phyloP scores from a whole-genome alignment of 1,284 basidiomycete genomes.

The Athelia sp. region DNA sequence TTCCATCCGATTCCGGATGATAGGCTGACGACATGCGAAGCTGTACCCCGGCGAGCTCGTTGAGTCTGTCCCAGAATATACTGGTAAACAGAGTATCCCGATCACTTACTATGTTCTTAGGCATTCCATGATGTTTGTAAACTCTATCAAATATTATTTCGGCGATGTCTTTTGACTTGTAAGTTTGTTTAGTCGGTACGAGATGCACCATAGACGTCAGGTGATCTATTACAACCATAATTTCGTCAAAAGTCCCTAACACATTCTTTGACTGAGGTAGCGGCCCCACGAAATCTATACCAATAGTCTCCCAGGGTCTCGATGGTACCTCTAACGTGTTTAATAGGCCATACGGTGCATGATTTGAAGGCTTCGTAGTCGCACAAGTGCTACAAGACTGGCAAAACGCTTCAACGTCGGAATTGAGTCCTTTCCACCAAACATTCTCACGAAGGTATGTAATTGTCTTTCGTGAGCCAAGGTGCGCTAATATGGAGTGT shows the following conservation, averaged over 20 bases:
- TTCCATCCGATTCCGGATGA: conserved; percentile 37
- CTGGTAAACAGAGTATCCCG: too few relatives aligned
- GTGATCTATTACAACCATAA: conserved; percentile 28
- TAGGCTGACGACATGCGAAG: too few relatives aligned
- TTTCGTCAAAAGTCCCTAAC: conserved; percentile 22
- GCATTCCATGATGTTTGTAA: conserved; percentile 29
- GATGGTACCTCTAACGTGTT: conserved; percentile 22
- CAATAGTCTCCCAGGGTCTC: conserved; percentile 23
- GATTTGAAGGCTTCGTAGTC: conserved; percentile 14
- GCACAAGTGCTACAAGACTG: conserved; percentile 23
- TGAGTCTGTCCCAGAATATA: conserved; percentile 25
- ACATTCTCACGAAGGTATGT: too few relatives aligned
- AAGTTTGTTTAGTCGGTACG: conserved; percentile 21
- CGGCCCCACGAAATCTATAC: conserved; percentile 33
- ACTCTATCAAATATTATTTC: conserved; percentile 25
- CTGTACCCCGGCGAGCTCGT: conserved; percentile 33
- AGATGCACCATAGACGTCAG: conserved; percentile 30
- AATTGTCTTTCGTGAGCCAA: conserved; percentile 15
- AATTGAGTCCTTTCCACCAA: conserved; percentile 12
- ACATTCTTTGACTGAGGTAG: conserved; percentile 25
- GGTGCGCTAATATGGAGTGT: conserved; percentile 21
- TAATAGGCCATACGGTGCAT: conserved; percentile 18
- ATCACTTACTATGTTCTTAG: conserved; percentile 26
- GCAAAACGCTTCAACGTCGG: conserved; percentile 22
- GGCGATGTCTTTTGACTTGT: conserved; percentile 24